These are phyloP conservation scores for Neophaeococcomyces aloes DNA, from an alignment of 2,329 filamentous ascomycete genomes.

Conservation along the genomic window DNA sequence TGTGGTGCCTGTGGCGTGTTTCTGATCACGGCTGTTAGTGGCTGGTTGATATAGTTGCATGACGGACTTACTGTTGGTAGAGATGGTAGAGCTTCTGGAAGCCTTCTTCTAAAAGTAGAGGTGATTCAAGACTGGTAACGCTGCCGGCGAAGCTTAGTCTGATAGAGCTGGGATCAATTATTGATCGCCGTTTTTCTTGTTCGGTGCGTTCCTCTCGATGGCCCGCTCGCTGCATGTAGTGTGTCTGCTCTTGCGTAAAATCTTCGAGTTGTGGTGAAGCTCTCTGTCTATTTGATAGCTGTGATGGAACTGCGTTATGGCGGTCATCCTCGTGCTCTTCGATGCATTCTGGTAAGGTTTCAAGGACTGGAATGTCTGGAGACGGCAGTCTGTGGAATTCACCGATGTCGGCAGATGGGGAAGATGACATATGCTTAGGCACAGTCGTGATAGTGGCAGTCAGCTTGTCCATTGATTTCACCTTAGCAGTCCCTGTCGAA, in stretches of 20 bases:
- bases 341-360: too few species aligned
- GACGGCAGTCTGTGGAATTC: slow-evolving; percentile 1
- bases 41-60: background rate
- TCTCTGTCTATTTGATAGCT: too few species aligned
- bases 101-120: background rate
- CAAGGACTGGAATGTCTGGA: background rate
- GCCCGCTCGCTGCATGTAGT: too few species aligned
- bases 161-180: slow-evolving; percentile 1
- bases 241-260: background rate
- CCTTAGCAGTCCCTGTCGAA: slow-evolving; percentile 1
- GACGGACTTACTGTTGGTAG: slow-evolving; percentile 1
- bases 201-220: background rate
- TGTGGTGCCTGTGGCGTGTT: background rate
- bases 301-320: too few species aligned
- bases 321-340: too few species aligned
- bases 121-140: background rate
- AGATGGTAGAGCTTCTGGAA: slow-evolving; percentile 6
- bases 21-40: background rate
- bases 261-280: background rate
- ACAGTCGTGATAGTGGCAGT: background rate
- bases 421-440: background rate
- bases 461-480: background rate
- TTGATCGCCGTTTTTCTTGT: background rate
- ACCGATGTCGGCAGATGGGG: background rate
- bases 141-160: slow-evolving; percentile 4